Evolutionary conservation across 164 flowering plant species (phyloP).

Genomic region (Chimonanthus salicifolius): DNA sequence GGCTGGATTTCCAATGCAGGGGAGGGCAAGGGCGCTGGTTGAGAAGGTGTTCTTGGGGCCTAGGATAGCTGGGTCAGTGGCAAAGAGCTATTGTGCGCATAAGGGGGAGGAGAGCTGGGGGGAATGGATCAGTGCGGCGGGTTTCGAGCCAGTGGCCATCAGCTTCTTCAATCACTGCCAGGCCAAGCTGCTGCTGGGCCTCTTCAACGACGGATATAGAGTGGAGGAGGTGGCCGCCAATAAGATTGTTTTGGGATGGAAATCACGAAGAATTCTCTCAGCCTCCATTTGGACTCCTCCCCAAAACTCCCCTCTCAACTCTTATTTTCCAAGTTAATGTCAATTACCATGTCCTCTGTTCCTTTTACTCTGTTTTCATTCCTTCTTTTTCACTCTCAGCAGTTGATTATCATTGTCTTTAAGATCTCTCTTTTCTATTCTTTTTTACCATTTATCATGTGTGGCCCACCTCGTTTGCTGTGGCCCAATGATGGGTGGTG

Average conservation of each 20-base stretch:
- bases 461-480: background rate
- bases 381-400: too few relatives aligned
- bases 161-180: slow-evolving; percentile 76
- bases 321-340: background rate
- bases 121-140: slow-evolving; percentile 41
- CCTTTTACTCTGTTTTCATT: background rate
- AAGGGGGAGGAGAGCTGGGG: slow-evolving; percentile 32
- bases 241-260: slow-evolving; percentile 66
- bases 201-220: slow-evolving; percentile 66
- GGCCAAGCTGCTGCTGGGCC: slow-evolving; percentile 65
- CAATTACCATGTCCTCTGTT: background rate
- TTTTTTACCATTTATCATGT: background rate
- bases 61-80: slow-evolving; percentile 48
- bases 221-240: slow-evolving; percentile 51
- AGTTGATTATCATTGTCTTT: too few relatives aligned
- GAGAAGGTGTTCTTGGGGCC: slow-evolving; percentile 72
- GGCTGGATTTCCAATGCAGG: slow-evolving; percentile 68
- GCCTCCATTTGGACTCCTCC: slow-evolving; percentile 61
- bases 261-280: slow-evolving; percentile 54
- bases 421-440: background rate
- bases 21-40: slow-evolving; percentile 52
- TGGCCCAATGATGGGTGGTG: background rate
- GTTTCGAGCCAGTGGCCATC: slow-evolving; percentile 33
- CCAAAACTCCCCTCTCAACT: background rate
- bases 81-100: slow-evolving; percentile 32